Conservation (phyloP, 164 flowering plant genomes). For the Protea cynaroides region DNA sequence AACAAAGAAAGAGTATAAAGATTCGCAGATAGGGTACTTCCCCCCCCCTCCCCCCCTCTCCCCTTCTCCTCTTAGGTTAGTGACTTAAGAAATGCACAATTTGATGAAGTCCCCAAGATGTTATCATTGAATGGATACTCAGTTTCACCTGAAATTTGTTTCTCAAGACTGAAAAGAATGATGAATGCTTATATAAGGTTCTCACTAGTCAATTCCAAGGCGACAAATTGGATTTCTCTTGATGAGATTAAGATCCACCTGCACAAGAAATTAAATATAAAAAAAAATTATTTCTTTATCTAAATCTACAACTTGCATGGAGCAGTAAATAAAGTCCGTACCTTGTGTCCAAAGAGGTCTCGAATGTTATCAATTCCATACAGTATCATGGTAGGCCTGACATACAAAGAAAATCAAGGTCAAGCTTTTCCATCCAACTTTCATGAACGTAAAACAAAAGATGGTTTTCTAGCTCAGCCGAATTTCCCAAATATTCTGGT, state of each 20-base stretch:
- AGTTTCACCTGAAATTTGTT: neutral
- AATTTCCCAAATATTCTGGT: neutral
- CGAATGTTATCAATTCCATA: constrained; percentile 88
- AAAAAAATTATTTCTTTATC: neutral
- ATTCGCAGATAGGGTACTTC: no score
- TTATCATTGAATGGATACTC: neutral
- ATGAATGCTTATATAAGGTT: neutral
- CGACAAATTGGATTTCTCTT: constrained; percentile 31
- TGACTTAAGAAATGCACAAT: no score
- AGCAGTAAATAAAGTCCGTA: constrained; percentile 16
- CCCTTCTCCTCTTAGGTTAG: no score
- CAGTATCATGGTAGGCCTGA: constrained; percentile 93
- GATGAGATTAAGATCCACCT: constrained; percentile 35
- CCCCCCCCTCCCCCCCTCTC: no score
- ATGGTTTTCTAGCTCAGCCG: no score
- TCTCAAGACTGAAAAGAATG: neutral
- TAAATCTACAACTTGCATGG: neutral
- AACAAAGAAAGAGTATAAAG: no score
- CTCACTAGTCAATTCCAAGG: constrained; percentile 21
- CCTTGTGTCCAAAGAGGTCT: constrained; percentile 98
- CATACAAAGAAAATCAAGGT: constrained; percentile 8
- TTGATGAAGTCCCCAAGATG: no score
- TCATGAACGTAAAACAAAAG: neutral
- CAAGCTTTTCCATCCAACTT: neutral
- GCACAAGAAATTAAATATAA: constrained; percentile 4